Evolutionary conservation across 164 flowering plant species (phyloP).

Genomic region (Tetrastigma voinierianum): DNA sequence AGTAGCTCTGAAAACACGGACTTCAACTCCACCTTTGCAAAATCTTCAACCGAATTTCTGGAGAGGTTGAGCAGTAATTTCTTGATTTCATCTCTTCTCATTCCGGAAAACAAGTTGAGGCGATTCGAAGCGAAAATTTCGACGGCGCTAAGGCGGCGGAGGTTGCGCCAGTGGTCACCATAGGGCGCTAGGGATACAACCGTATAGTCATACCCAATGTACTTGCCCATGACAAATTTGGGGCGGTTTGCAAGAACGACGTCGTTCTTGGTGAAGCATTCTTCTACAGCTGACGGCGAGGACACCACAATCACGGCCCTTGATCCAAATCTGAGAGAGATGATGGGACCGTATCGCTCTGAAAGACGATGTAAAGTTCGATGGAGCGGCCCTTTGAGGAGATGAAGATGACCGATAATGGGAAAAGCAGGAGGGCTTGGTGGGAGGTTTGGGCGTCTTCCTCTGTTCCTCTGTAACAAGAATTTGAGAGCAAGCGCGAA

Average conservation of each 20-base stretch:
- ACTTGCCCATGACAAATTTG: background rate
- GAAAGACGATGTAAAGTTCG: constrained; percentile 2
- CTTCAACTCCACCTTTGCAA: background rate
- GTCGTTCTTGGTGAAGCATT: constrained; percentile 11
- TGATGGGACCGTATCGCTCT: background rate
- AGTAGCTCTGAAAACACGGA: background rate
- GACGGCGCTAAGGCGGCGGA: constrained; percentile 3
- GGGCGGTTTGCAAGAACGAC: constrained; percentile 12
- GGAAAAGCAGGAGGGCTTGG: background rate
- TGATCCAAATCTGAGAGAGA: background rate
- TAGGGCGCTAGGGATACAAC: background rate
- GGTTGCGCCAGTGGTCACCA: constrained; percentile 13
- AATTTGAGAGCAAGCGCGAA: background rate
- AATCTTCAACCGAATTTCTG: background rate
- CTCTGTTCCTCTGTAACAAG: background rate
- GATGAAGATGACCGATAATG: background rate
- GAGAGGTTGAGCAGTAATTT: background rate
- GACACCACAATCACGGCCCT: background rate
- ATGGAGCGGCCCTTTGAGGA: background rate
- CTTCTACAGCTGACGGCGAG: constrained; percentile 9
- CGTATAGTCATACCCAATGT: background rate
- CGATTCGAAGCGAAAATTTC: constrained; percentile 10
- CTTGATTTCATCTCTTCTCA: background rate
- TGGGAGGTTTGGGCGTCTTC: background rate
- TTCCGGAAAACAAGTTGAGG: background rate